Conservation (phyloP, 441 rosid species). For the Corymbia calophylla region DNA sequence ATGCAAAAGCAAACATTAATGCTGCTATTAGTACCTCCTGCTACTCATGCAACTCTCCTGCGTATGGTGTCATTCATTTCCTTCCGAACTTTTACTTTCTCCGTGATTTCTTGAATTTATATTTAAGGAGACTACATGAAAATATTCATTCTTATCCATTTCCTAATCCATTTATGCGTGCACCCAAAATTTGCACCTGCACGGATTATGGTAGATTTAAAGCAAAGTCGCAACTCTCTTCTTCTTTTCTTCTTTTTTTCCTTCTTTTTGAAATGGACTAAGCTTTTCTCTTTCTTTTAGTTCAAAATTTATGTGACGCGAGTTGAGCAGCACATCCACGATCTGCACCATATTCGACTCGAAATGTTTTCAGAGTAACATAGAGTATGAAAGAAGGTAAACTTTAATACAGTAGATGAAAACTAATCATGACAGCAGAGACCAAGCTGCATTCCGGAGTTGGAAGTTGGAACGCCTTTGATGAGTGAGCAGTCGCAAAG, state of each 20-base stretch:
- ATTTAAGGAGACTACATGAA: background rate
- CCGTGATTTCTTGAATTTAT: background rate
- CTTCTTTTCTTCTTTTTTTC: background rate
- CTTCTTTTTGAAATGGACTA: background rate
- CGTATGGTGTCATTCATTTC: background rate
- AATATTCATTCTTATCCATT: background rate
- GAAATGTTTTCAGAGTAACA: background rate
- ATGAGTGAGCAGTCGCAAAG: conserved; percentile 33
- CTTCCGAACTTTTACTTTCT: background rate
- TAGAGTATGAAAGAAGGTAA: background rate
- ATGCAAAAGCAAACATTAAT: background rate
- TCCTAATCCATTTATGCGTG: background rate
- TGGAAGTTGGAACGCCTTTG: conserved; percentile 16
- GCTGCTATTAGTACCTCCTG: background rate
- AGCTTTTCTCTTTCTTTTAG: background rate
- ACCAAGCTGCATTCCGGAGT: background rate
- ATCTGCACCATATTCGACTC: background rate
- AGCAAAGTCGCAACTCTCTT: background rate
- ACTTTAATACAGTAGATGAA: too few species aligned
- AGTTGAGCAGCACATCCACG: background rate
- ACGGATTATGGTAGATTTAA: background rate
- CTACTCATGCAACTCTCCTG: background rate
- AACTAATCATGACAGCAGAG: background rate
- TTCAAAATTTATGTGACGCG: background rate
- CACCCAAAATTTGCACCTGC: background rate